phyloP scores from a whole-genome alignment of 2,329 filamentous ascomycete genomes.

The Ceratocystis harringtonii region DNA sequence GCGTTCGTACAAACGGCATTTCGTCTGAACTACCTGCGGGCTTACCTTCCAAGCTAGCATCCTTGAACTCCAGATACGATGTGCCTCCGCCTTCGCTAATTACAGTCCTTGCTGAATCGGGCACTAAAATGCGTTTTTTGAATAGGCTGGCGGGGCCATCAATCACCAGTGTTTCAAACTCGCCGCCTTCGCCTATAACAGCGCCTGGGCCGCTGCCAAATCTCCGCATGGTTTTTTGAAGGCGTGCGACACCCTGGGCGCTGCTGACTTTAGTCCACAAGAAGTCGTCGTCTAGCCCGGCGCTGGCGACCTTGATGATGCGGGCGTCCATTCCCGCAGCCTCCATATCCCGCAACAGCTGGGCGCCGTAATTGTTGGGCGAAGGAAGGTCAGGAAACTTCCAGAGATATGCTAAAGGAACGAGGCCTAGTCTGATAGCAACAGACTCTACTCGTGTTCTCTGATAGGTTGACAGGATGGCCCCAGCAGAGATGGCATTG shows the following conservation, averaged over 20 bases:
- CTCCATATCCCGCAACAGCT: conserved; percentile 69
- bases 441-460: conserved; percentile 90
- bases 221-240: conserved; percentile 41
- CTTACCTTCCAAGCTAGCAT: conserved; percentile 39
- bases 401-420: conserved; percentile 80
- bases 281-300: conserved; percentile 65
- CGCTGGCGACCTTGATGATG: conserved; percentile 88
- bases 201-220: conserved; percentile 50
- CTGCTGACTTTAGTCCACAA: conserved; percentile 69
- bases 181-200: conserved; percentile 79
- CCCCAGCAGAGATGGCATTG: conserved; percentile 78
- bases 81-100: conserved; percentile 61
- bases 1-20: conserved; percentile 34
- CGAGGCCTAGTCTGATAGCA: conserved; percentile 66
- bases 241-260: conserved; percentile 30
- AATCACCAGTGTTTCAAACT: conserved; percentile 86
- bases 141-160: conserved; percentile 64
- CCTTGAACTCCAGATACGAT: conserved; percentile 50
- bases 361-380: conserved; percentile 31
- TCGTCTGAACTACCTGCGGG: conserved; percentile 15
- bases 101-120: conserved; percentile 35
- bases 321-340: conserved; percentile 65
- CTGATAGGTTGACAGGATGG: conserved; percentile 90
- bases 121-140: conserved; percentile 52
- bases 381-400: conserved; percentile 64